phyloP scores from a whole-genome alignment of 1,139 yeast genomes.

The Nadsonia commutata region DNA sequence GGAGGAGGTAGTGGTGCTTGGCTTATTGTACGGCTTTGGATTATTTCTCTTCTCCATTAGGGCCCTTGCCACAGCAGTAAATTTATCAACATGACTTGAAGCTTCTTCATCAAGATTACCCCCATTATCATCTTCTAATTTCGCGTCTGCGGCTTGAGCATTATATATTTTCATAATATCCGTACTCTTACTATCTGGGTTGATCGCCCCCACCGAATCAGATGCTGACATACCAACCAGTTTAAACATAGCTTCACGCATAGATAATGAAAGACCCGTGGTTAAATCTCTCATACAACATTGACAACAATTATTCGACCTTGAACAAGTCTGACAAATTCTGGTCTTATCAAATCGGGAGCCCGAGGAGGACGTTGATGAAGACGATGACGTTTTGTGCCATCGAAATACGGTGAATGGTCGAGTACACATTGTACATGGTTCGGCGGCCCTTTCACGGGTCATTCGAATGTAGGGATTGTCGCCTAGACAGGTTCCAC shows the following conservation, averaged over 20 bases:
- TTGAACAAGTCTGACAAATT: constrained; percentile 67
- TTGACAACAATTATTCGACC: constrained; percentile 74
- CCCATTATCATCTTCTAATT: constrained; percentile 27
- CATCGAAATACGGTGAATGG: constrained; percentile 75
- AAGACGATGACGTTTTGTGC: constrained; percentile 26
- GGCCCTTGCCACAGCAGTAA: constrained; percentile 24
- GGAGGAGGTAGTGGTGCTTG: constrained; percentile 10
- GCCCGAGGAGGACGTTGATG: constrained; percentile 13
- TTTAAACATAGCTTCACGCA: constrained; percentile 70
- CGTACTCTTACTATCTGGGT: constrained; percentile 23
- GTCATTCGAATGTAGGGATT: constrained; percentile 55
- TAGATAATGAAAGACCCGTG: constrained; percentile 61
- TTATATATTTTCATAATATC: constrained; percentile 38
- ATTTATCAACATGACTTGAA: constrained; percentile 4
- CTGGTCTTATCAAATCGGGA: constrained; percentile 14
- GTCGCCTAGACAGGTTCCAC: constrained; percentile 59
- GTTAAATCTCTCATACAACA: constrained; percentile 70
- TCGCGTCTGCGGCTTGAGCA: constrained; percentile 34
- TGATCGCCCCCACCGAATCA: constrained; percentile 16
- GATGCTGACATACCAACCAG: constrained; percentile 41
- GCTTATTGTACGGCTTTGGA: constrained; percentile 22
- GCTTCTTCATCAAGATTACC: constrained; percentile 11
- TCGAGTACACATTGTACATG: constrained; percentile 54
- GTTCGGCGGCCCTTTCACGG: constrained; percentile 58
- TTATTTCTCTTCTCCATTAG: constrained; percentile 28